Base-by-base conservation (phyloP, 2,329 filamentous ascomycete genomes). In the Arthrobotrys megalospora region DNA sequence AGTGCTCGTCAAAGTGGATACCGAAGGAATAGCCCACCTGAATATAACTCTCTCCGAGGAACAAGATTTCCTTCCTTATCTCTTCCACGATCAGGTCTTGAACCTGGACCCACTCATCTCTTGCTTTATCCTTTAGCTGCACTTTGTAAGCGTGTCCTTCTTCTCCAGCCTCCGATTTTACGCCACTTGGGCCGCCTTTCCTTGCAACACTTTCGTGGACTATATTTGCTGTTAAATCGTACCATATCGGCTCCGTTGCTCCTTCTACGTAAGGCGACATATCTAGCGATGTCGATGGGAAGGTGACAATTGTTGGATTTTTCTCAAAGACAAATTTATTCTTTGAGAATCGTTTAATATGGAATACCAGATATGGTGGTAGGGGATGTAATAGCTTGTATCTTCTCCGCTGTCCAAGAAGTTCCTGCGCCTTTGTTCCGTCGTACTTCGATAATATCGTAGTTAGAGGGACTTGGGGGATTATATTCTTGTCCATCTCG, bases 281-380 rank as follows among this genome's bases (percentile, higher is more conserved):
- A 84, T 99, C 94, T 7, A 99, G 89, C 48, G 91, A 90, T 83
- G 91, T 89, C 3, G 93, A 91, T 80, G 95, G 93, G 84, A 98
- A 99, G 0, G 95, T 98, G 80, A 99, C 96, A 82, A 99, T 99
- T 8, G 96, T 99, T 0, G 95, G 96, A 84, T 99, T 99, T 63
- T 96, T 92, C 85, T 98, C 95, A 1, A 92, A 90, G 19, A 99
- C 93, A 83, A 99, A 99, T 84, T 97, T 97, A 87, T 99, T 99
- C 81, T 92, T 91, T 81, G 91, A 93, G 88, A 99, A 99, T 81
- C 96, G 93, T 86, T 98, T 98, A 86, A 98, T 91, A 86, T 99
- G 95, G 86, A 99, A 93, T 66, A 96, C 87, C 16, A 99, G 89
- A 83, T 92, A 98, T 0, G 94, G 95, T 0, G 96, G 96, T 0